Evolutionary conservation across 2,329 filamentous ascomycete species (phyloP), one percentile per base, ranked within the genome.

Genomic region (Metarhizium anisopliae): DNA sequence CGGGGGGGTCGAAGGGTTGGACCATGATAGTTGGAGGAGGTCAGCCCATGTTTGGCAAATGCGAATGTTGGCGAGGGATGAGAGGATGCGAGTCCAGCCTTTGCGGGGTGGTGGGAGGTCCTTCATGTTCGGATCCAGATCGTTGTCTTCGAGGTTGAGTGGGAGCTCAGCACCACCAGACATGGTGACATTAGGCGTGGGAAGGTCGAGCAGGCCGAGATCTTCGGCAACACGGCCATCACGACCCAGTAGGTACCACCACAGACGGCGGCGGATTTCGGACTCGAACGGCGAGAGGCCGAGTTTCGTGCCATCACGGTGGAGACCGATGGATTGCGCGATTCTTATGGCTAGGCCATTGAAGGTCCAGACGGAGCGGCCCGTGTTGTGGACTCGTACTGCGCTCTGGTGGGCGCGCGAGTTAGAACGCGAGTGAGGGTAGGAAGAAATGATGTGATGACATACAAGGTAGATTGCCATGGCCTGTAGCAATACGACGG

Each of bases 41-140:
- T 57, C 61, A 11, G 60, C 61, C 56, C 65, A 64, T 1, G 59
- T 61, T 16, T 61, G 59, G 0, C 74, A 71, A 1, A 80, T 72
- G 51, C 82, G 77, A 59, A 77, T 78, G 5, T 74, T 73, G n/a
- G 82, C 74, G 2, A 84, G 64, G 11, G 72, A 73, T 55, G 83
- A 76, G 0, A 80, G 78, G 75, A 84, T 82, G 35, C 80, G 76
- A 0, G 83, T 84, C 65, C 80, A 83, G 16, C 77, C 77, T 2
- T 66, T 60, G 2, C 77, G 72, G 13, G 79, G 72, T 0, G 71
- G 61, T 0, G 53, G 53, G 16, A 55, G 47, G 11, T 55, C 47
- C 47, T 50, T 51, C 53, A 55, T 55, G 79, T 70, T 69, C 0
- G 79, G 78, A 4, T 67, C 65, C 1, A 84, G 64, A 47, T 82